Conservation (phyloP, 345 rosid species). For the rapeseed (Brassica napus) region Da-Ae NC_063446.1:5414001-5414500, state of each 20-base stretch:
- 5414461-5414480: not conserved
- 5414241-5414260: not conserved
- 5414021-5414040: not conserved
- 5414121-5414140: slow-evolving; percentile 71
- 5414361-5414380: slow-evolving; percentile 77
- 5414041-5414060: not conserved
- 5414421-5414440: not conserved
- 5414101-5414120: slow-evolving; percentile 71
- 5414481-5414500: not conserved
- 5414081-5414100: not conserved
- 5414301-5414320: slow-evolving; percentile 79
- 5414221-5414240: not conserved
- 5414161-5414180: slow-evolving; percentile 36
- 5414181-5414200: not conserved
- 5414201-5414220: not conserved
- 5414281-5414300: slow-evolving; percentile 22
- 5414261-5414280: not conserved
- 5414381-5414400: not conserved
- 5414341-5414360: slow-evolving; percentile 80
- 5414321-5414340: slow-evolving; percentile 89
- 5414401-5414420: not conserved
- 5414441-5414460: not conserved
- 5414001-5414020: not conserved
- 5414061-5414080: not conserved
- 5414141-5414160: slow-evolving; percentile 14